Base-by-base conservation (phyloP, 1,284 basidiomycete genomes). In the Melanopsichium pennsylvanicum region DNA sequence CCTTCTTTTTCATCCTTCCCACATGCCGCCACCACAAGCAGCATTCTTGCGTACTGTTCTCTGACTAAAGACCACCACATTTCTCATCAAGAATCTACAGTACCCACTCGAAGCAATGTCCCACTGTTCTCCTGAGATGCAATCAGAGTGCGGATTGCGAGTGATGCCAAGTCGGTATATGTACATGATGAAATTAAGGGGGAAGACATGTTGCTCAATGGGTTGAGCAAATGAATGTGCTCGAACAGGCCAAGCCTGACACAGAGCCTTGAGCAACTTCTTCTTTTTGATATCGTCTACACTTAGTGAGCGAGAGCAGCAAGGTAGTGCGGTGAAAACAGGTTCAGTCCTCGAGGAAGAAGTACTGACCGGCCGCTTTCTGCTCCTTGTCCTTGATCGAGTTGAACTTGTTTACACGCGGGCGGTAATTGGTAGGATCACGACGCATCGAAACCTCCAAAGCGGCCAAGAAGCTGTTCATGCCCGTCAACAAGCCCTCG, bases 321-420 rank as follows among this genome's bases (percentile, higher is more conserved):
- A 19, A 19, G 7, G 13, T 36, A 13, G 21, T 36, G 4, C 8
- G 15, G 22, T 21, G 18, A 16, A 33, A 22, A 12, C 16, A 25
- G 11, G 15, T 22, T 57, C 69, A 76, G 26, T 79, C 74, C 47
- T 75, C 78, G 31, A 80, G 52, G 77, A 81, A 79, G 62, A 79
- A 80, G 73, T 80, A 80, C 41, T 75, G 67, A 37, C 78, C 78
- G 18, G 66, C 70, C 8, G 72, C 58, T 72, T 81, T 80, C 66
- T 80, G 77, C 62, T 81, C 79, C 72, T 81, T 81, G 58, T 81
- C 79, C 68, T 81, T 81, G 55, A 81, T 70, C 47, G 73, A 76
- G 70, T 77, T 76, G 57, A 78, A 64, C 71, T 81, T 81, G 76
- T 81, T 81, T 36, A 81, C 75, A 23, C 79, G 57, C 29, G 79